Evolutionary conservation across 495 filamentous ascomycete genomes (phyloP).

Genomic region (Mytilinidion resinicola): DNA sequence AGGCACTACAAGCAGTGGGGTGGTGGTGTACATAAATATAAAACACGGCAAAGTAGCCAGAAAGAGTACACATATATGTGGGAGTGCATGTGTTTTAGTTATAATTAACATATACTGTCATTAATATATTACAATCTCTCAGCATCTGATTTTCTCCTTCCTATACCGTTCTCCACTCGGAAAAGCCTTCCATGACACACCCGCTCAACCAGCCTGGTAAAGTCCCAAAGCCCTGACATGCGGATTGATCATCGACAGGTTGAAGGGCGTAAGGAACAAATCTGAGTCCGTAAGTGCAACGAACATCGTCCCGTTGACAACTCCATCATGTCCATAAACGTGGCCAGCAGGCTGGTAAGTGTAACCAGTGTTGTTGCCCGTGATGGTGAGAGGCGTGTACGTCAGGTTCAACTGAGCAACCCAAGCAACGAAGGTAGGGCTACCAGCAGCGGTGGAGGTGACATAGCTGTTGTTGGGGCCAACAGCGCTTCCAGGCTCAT

Average conservation of each 20-base stretch:
- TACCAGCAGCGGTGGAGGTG: slow-evolving; percentile 53
- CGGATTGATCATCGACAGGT: slow-evolving; percentile 64
- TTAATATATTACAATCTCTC: too few relatives aligned
- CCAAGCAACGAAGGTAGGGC: slow-evolving; percentile 67
- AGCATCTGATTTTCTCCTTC: too few relatives aligned
- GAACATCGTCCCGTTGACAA: slow-evolving; percentile 75
- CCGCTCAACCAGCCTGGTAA: slow-evolving; percentile 67
- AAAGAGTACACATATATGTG: too few relatives aligned
- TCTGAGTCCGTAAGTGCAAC: slow-evolving; percentile 68
- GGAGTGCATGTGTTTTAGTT: too few relatives aligned
- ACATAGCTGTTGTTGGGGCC: slow-evolving; percentile 80
- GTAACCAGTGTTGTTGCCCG: slow-evolving; percentile 50
- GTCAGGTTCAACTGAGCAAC: slow-evolving; percentile 80
- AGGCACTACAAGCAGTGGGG: too few relatives aligned
- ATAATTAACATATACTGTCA: too few relatives aligned
- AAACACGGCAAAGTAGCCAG: too few relatives aligned
- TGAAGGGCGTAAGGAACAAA: slow-evolving; percentile 67
- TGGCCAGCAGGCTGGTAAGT: slow-evolving; percentile 62
- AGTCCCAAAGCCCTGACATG: slow-evolving; percentile 71
- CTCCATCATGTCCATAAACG: slow-evolving; percentile 59
- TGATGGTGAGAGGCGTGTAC: slow-evolving; percentile 60
- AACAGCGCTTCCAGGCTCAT: slow-evolving; percentile 58
- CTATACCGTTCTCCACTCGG: too few relatives aligned
- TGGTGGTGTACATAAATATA: too few relatives aligned
- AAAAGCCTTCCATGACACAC: neutral